Evolutionary conservation across 2,329 filamentous ascomycete species (phyloP).

Genomic region (Pseudocercospora macadamiae): DNA sequence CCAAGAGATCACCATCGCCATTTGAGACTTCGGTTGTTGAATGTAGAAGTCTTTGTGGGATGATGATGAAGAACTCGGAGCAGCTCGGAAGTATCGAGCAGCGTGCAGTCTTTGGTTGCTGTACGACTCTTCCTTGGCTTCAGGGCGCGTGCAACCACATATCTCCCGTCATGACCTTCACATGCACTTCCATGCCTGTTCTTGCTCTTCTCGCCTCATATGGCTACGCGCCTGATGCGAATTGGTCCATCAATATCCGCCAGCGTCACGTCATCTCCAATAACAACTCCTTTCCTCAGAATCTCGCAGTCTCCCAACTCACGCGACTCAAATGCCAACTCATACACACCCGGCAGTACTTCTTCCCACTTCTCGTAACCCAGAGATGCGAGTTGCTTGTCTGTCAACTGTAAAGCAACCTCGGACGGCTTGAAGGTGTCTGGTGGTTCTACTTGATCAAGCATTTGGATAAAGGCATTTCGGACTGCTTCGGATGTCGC

Average conservation of each 20-base stretch:
- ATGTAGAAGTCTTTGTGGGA: neutral
- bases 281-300: conserved; percentile 50
- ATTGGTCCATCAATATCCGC: conserved; percentile 52
- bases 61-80: neutral
- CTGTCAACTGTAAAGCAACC: conserved; percentile 48
- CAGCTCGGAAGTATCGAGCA: too few relatives aligned
- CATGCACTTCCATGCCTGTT: neutral
- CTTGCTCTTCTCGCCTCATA: conserved; percentile 6
- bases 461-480: conserved; percentile 31
- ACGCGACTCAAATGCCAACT: conserved; percentile 49
- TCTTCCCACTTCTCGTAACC: conserved; percentile 49
- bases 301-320: conserved; percentile 52
- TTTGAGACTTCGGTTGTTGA: neutral
- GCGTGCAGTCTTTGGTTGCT: too few relatives aligned
- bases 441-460: conserved; percentile 42
- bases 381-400: conserved; percentile 41
- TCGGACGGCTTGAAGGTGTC: conserved; percentile 57
- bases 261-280: conserved; percentile 39
- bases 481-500: conserved; percentile 31
- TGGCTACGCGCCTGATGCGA: conserved; percentile 37
- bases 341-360: conserved; percentile 49
- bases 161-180: too few relatives aligned
- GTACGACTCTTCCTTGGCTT: too few relatives aligned
- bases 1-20: neutral
- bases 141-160: too few relatives aligned